Percentiles rank a stretch among this genome's conserved stretches.
Conservation (phyloP, 2,329 filamentous ascomycete genomes). For the Apiospora kogelbergensis region DNA sequence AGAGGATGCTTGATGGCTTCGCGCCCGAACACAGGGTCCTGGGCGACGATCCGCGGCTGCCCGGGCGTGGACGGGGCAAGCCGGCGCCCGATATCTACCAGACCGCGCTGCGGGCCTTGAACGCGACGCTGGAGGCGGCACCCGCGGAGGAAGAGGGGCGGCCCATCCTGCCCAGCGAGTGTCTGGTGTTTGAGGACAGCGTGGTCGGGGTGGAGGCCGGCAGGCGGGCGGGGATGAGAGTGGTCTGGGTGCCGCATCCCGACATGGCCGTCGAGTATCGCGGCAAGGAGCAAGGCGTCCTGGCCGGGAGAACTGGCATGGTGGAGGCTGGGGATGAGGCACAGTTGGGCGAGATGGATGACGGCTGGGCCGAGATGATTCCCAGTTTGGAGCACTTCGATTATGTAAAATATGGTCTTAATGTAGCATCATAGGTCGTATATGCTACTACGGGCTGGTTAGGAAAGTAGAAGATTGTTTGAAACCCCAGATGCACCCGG, state of each 20-base stretch:
- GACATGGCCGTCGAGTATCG: slow-evolving; percentile 45
- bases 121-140: slow-evolving; percentile 43
- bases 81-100: slow-evolving; percentile 74
- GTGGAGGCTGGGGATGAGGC: slow-evolving; percentile 29
- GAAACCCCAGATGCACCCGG: too few species aligned
- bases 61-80: slow-evolving; percentile 64
- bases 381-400: slow-evolving; percentile 36
- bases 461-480: too few species aligned
- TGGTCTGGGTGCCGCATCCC: slow-evolving; percentile 69
- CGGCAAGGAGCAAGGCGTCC: slow-evolving; percentile 26
- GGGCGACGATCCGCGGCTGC: slow-evolving; percentile 60
- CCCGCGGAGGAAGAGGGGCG: slow-evolving; percentile 39
- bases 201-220: slow-evolving; percentile 72
- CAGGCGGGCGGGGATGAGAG: slow-evolving; percentile 70
- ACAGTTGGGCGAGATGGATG: slow-evolving; percentile 34
- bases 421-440: slow-evolving; percentile 1
- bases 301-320: slow-evolving; percentile 30
- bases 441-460: too few species aligned
- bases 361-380: slow-evolving; percentile 38
- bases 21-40: slow-evolving; percentile 55
- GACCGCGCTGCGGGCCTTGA: slow-evolving; percentile 64
- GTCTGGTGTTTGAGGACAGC: slow-evolving; percentile 73
- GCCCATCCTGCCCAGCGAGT: slow-evolving; percentile 61
- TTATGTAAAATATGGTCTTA: slow-evolving; percentile 37
- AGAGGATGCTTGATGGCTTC: slow-evolving; percentile 41